These are phyloP conservation scores for Quercus cerris DNA, from an alignment of 306 rosid species.

Conservation along the genomic window DNA sequence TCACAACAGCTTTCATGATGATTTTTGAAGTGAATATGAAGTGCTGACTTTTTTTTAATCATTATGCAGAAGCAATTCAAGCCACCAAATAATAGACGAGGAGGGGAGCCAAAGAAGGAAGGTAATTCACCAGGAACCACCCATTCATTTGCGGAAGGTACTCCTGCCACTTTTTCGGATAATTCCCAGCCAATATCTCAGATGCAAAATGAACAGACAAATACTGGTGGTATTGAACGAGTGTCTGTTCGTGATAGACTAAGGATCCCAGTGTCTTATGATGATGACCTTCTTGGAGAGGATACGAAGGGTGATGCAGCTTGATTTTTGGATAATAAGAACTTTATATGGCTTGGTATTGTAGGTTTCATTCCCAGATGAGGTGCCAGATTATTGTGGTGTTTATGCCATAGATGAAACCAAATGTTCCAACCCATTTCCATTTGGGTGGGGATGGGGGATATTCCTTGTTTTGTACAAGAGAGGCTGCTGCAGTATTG, in stretches of 20 bases:
- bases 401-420: not conserved
- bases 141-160: not conserved
- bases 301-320: slow-evolving; percentile 28
- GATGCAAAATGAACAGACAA: slow-evolving; percentile 36
- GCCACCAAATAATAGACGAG: slow-evolving; percentile 43
- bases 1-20: not conserved
- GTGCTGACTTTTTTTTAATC: slow-evolving; percentile 6
- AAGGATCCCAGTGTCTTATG: slow-evolving; percentile 80
- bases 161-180: slow-evolving; percentile 13
- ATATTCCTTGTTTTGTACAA: not conserved
- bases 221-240: slow-evolving; percentile 35
- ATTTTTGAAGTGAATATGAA: not conserved
- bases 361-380: not conserved
- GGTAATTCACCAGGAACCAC: slow-evolving; percentile 26
- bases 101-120: slow-evolving; percentile 31
- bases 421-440: not conserved
- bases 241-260: slow-evolving; percentile 59
- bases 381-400: not conserved
- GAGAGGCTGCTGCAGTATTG: no score
- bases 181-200: slow-evolving; percentile 1
- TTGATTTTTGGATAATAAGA: slow-evolving; percentile 16
- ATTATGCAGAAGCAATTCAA: slow-evolving; percentile 72
- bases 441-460: not conserved
- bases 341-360: not conserved
- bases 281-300: slow-evolving; percentile 62